Base-by-base conservation (phyloP, 176 grass and related monocot species). In the Poa pratensis region DNA sequence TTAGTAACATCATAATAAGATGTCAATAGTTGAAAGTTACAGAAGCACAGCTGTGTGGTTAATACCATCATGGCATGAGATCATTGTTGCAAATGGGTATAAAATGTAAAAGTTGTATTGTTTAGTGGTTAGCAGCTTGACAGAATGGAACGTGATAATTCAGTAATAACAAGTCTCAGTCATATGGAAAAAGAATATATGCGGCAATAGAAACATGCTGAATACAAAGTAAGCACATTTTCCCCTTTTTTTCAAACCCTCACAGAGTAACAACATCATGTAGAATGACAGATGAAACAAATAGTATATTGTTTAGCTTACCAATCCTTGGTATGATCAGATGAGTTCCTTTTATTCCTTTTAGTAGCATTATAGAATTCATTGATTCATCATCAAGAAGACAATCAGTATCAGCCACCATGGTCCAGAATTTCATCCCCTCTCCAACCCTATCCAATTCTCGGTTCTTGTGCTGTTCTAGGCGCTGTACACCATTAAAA, bases 341-440 rank as follows among this genome's bases (percentile, higher is more conserved):
- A 54, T 72, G 88, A 79, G 94, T 99, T 79, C 94, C 96, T 86
- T 94, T 96, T 75, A 96, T 55, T 78, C 91, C 96, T 89, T 83
- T 79, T 78, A 99, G 62, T 65, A 96, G 82, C 86, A 81, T 90
- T 48, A 99, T 75, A 68, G 91, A 88, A 53, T 84, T 99, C 40
- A 77, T 77, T 26, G 88, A 99, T 85, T 99, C 90, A 1, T 94
- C 91, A 85, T 92, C 86, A 79, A 99, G 88, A 70, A 99, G 85
- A 86, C 82, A 86, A 61, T 86, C 81, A 1, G 82, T 90, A 82
- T 99, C 94, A 61, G 90, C 76, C 26, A 99, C 80, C 88, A 96
- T 94, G 65, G 92, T 96, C 96, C 96, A 99, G 58, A 88, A 35
- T 87, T 89, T 96, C 75, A 75, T 85, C 46, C 69, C 89, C 86